A percentile compares a stretch with the other conserved stretches of the same genome.
Conservation (phyloP, 768 basidiomycete species). For the Pleurotus ostreatus region DNA sequence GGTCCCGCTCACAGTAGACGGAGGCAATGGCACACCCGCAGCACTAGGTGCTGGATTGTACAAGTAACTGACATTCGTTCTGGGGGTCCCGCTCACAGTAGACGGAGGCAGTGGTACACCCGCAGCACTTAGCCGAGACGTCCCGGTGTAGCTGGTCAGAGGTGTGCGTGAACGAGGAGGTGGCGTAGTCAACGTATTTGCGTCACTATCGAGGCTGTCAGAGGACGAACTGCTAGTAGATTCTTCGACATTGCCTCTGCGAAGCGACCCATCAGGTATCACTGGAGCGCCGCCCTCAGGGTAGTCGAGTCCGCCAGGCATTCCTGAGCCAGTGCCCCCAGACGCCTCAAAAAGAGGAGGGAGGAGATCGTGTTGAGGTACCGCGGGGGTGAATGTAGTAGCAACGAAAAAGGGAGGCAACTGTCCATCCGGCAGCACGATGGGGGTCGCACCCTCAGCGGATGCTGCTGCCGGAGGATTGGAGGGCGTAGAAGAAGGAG, state of each 20-base stretch:
- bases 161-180: conserved; percentile 2
- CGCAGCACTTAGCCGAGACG: not conserved
- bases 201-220: not conserved
- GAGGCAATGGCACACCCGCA: conserved; percentile 4
- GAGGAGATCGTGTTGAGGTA: not conserved
- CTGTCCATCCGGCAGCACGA: conserved; percentile 8
- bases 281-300: conserved; percentile 1
- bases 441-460: conserved; percentile 2
- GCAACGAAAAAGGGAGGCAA: conserved; percentile 10
- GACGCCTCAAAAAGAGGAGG: not conserved
- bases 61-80: not conserved
- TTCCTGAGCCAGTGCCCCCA: not conserved
- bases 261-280: conserved; percentile 8
- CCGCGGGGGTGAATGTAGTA: conserved; percentile 5
- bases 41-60: not conserved
- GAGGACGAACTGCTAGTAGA: not conserved
- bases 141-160: conserved; percentile 4
- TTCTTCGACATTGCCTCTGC: conserved; percentile 5
- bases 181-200: conserved; percentile 4
- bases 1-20: conserved; percentile 7
- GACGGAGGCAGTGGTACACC: conserved; percentile 8
- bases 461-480: conserved; percentile 6
- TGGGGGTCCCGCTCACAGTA: conserved; percentile 6
- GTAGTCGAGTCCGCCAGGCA: conserved; percentile 2
- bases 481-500: conserved; percentile 6